Evolutionary conservation across 2,329 filamentous ascomycete species (phyloP), one percentile per base, ranked within the genome.

Genomic region (Arthroderma sp.): DNA sequence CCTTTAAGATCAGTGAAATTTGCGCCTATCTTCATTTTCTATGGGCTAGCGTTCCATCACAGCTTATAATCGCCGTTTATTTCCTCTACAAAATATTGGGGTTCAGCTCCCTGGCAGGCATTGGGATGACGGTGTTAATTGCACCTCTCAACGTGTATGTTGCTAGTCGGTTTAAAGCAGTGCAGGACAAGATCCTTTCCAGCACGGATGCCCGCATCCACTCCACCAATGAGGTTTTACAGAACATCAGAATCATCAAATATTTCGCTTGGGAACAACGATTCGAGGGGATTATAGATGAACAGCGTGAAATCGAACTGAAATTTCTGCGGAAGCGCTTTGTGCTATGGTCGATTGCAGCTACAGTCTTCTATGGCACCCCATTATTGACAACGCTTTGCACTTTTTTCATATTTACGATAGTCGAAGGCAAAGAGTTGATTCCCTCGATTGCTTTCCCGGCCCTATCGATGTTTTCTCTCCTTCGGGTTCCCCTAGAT

Each of bases 221-320:
- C 59, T 83, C 87, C 4, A 98, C 91, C 4, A 98, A 98, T 61
- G 91, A 98, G 64, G 84, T 96, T 5, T 71, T 98, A 29, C 88
- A 94, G 59, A 98, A 96, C 56, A 96, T 98, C 53, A 80, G 91
- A 42, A 95, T 98, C 61, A 96, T 98, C 75, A 98, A 98, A 61
- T 98, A 91, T 64, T 98, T 98, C 61, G 89, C 91, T 0, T 98
- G 91, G 91, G 91, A 98, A 63, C 80, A 87, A 55, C 83, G 89
- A 2, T 98, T 95, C 60, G 78, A 84, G 46, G 76, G 78, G 22
- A 79, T 86, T 44, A 86, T 98, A 31, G 83, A 93, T 49, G 89
- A 95, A 61, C 95, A 94, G 68, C 80, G 91, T 50, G 72, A 73
- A 37, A 71, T 71, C 3, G 91, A 98, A 62, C 72, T 98, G 42